Percentiles rank a stretch among this genome's conserved stretches.
Conservation (phyloP, 805 yeast species). For the Cyberlindnera maclurae region DNA sequence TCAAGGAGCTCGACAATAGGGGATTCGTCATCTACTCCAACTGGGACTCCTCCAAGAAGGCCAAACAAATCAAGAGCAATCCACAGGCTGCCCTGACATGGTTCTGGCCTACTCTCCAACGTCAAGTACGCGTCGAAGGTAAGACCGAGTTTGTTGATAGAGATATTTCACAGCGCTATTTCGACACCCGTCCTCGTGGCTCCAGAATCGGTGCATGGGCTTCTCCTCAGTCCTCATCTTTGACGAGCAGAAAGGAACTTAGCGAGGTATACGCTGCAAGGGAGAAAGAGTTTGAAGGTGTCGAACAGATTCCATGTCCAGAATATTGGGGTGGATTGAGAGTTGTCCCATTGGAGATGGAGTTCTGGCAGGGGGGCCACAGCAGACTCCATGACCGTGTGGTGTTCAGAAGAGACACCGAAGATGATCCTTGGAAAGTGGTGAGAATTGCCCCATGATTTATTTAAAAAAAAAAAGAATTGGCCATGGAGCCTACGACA, state of each 20-base stretch:
- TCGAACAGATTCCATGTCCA: slow-evolving; percentile 77
- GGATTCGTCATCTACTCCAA: slow-evolving; percentile 89
- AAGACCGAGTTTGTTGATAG: slow-evolving; percentile 61
- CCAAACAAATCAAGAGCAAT: slow-evolving; percentile 61
- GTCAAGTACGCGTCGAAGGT: slow-evolving; percentile 94
- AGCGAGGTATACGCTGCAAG: slow-evolving; percentile 42
- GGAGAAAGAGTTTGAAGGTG: slow-evolving; percentile 51
- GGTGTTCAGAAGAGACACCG: slow-evolving; percentile 53
- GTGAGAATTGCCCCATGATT: slow-evolving; percentile 64
- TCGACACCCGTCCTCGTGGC: slow-evolving; percentile 83
- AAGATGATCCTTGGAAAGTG: slow-evolving; percentile 50
- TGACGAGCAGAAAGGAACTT: slow-evolving; percentile 54
- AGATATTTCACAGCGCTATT: slow-evolving; percentile 73
- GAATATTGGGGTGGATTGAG: slow-evolving; percentile 95
- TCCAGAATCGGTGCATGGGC: slow-evolving; percentile 97
- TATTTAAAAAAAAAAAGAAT: too few relatives aligned
- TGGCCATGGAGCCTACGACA: too few relatives aligned
- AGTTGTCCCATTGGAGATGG: slow-evolving; percentile 81
- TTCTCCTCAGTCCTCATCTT: slow-evolving; percentile 71
- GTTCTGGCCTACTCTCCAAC: slow-evolving; percentile 86
- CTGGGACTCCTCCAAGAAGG: slow-evolving; percentile 84
- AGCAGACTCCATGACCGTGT: slow-evolving; percentile 89
- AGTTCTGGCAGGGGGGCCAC: slow-evolving; percentile 95
- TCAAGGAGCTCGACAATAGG: slow-evolving; percentile 79
- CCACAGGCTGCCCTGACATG: slow-evolving; percentile 78